Evolutionary conservation across 2,329 filamentous ascomycete species (phyloP).

Genomic region (Trichoderma harzianum): DNA sequence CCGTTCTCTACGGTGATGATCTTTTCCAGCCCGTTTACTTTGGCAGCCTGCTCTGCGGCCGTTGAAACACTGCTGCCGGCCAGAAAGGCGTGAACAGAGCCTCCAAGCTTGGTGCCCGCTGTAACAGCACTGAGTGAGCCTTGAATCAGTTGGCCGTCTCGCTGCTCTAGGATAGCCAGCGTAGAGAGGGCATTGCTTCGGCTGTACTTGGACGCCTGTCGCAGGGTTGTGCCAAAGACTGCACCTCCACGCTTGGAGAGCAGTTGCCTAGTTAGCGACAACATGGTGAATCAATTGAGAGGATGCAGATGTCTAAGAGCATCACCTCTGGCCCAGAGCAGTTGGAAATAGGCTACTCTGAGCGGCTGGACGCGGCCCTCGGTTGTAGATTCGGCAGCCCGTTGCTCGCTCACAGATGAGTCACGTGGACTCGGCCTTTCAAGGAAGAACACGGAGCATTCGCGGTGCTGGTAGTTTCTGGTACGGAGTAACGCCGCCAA

Average conservation of each 20-base stretch:
- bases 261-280: conserved; percentile 2
- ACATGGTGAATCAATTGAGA: conserved; percentile 4
- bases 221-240: background rate
- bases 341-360: background rate
- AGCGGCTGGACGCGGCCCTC: conserved; percentile 16
- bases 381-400: conserved; percentile 10
- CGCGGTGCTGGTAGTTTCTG: background rate
- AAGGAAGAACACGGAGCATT: background rate
- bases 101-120: conserved; percentile 82
- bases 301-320: background rate
- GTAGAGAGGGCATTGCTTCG: conserved; percentile 10
- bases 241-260: conserved; percentile 11
- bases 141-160: conserved; percentile 78
- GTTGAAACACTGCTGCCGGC: conserved; percentile 74
- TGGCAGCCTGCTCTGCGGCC: conserved; percentile 79
- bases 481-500: background rate
- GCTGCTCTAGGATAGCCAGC: conserved; percentile 87
- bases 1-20: conserved; percentile 83
- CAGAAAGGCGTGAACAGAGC: conserved; percentile 70
- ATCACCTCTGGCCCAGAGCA: background rate
- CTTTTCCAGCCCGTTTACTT: conserved; percentile 88
- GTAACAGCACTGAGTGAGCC: conserved; percentile 82
- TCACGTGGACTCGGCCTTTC: background rate
- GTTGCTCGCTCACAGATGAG: background rate
- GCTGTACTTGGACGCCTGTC: conserved; percentile 5